A percentile compares a stretch with the other conserved stretches of the same genome.
Evolutionary conservation across 2,329 filamentous ascomycete species (phyloP).

Genomic region (Pestalotiopsis sp.): DNA sequence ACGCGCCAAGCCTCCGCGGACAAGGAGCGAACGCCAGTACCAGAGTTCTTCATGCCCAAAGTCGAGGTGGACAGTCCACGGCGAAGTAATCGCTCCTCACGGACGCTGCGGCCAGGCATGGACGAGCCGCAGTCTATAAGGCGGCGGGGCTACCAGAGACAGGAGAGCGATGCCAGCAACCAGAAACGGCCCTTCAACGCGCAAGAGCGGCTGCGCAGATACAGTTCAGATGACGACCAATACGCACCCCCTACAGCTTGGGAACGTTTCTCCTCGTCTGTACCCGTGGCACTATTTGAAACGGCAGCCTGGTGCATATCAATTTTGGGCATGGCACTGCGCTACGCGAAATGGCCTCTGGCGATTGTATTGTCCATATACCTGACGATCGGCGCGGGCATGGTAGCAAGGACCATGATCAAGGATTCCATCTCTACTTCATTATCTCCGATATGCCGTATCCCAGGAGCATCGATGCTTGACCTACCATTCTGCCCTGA

Average conservation of each 20-base stretch:
- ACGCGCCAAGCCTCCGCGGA: constrained; percentile 28
- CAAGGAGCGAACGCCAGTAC: constrained; percentile 46
- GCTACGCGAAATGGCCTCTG: constrained; percentile 66
- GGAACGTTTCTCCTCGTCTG: constrained; percentile 36
- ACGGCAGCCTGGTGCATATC: constrained; percentile 54
- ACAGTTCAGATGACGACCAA: constrained; percentile 19
- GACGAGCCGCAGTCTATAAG: constrained; percentile 29
- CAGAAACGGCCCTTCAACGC: constrained; percentile 19
- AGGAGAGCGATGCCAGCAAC: constrained; percentile 22
- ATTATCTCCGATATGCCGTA: constrained; percentile 69
- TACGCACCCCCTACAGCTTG: constrained; percentile 24
- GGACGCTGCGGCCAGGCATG: constrained; percentile 34
- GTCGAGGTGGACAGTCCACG: constrained; percentile 44
- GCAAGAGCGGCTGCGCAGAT: constrained; percentile 5
- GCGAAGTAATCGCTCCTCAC: constrained; percentile 38
- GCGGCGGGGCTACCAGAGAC: constrained; percentile 30
- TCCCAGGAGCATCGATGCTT: constrained; percentile 67
- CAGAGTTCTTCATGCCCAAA: constrained; percentile 57
- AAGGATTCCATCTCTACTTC: constrained; percentile 63
- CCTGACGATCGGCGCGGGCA: constrained; percentile 59
- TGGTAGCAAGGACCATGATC: constrained; percentile 64
- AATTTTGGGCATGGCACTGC: constrained; percentile 61
- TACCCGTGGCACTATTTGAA: constrained; percentile 42
- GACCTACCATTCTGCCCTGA: constrained; percentile 66
- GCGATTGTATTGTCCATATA: constrained; percentile 65